These are phyloP conservation scores for Aspergillus ibericus DNA, from an alignment of 2,329 filamentous ascomycete species.

Conservation along the genomic window DNA sequence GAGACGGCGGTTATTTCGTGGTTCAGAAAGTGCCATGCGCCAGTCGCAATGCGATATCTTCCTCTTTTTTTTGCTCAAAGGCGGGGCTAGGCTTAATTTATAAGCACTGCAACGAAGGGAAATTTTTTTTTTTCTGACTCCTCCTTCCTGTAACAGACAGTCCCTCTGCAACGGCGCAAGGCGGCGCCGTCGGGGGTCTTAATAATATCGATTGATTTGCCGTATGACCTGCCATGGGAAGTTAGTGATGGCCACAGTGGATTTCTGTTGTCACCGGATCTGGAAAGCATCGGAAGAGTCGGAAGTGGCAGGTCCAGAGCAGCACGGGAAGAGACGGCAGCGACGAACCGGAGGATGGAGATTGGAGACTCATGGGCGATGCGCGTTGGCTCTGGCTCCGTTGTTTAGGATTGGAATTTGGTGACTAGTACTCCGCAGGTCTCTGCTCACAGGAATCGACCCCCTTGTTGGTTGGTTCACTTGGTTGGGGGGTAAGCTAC, in stretches of 20 bases:
- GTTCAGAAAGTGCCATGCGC: constrained; percentile 12
- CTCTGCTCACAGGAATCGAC: constrained; percentile 7
- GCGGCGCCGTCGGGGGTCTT: constrained; percentile 15
- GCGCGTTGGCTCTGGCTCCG: neutral
- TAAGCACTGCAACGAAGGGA: constrained; percentile 13
- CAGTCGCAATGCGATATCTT: neutral
- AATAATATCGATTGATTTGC: constrained; percentile 22
- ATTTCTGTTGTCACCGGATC: constrained; percentile 22
- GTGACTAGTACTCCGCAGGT: neutral
- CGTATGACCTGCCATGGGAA: constrained; percentile 24
- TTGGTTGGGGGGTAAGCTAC: neutral
- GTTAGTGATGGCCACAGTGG: constrained; percentile 21
- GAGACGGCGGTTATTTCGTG: neutral
- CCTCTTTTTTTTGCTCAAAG: constrained; percentile 7
- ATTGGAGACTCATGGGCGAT: constrained; percentile 2
- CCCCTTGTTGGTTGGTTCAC: constrained; percentile 3
- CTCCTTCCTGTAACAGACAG: constrained; percentile 1
- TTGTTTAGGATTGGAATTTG: neutral
- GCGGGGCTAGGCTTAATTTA: constrained; percentile 21
- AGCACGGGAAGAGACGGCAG: constrained; percentile 16
- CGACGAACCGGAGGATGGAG: constrained; percentile 10
- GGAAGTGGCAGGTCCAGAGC: constrained; percentile 16
- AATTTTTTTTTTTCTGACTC: constrained; percentile 13
- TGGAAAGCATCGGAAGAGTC: constrained; percentile 24
- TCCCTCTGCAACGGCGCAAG: constrained; percentile 7